A percentile compares a stretch with the other conserved stretches of the same genome.
Conservation (phyloP, 768 basidiomycete species). For the button mushroom (Agaricus bisporus) region DNA sequence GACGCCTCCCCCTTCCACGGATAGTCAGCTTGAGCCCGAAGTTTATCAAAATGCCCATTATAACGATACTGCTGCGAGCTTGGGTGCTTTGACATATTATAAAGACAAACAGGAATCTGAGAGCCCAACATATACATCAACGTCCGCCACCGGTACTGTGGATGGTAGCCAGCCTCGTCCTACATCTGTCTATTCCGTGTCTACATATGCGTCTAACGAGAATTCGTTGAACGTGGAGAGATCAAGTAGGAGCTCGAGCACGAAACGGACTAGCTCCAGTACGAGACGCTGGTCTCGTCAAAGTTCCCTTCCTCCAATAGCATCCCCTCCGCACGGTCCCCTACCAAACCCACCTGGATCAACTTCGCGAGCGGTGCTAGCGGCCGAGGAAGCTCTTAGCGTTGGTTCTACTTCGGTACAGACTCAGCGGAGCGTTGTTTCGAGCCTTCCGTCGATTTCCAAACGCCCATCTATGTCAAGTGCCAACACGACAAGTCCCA, state of each 20-base stretch:
- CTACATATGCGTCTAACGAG: slow-evolving; percentile 38
- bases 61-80: slow-evolving; percentile 2
- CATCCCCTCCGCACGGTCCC: slow-evolving; percentile 56
- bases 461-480: slow-evolving; percentile 50
- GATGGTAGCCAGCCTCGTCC: slow-evolving; percentile 30
- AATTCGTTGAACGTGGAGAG: slow-evolving; percentile 26
- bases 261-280: slow-evolving; percentile 23
- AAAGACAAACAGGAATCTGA: slow-evolving; percentile 1
- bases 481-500: slow-evolving; percentile 30
- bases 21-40: slow-evolving; percentile 13
- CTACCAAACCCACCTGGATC: slow-evolving; percentile 34
- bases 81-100: slow-evolving; percentile 7
- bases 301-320: slow-evolving; percentile 39
- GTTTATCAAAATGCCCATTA: slow-evolving; percentile 11
- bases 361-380: slow-evolving; percentile 21
- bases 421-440: slow-evolving; percentile 38
- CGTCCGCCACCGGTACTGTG: slow-evolving; percentile 30
- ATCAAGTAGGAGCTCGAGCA: slow-evolving; percentile 27
- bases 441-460: slow-evolving; percentile 43
- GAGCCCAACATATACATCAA: slow-evolving; percentile 17
- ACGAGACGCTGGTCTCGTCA: slow-evolving; percentile 52
- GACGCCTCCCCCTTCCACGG: not conserved
- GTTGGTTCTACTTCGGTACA: slow-evolving; percentile 30
- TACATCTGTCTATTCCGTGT: slow-evolving; percentile 39
- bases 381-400: slow-evolving; percentile 24